Percentiles rank a stretch among this genome's conserved stretches.
phyloP scores from a whole-genome alignment of 495 filamentous ascomycete genomes.

The Penicillium turbatum region DNA sequence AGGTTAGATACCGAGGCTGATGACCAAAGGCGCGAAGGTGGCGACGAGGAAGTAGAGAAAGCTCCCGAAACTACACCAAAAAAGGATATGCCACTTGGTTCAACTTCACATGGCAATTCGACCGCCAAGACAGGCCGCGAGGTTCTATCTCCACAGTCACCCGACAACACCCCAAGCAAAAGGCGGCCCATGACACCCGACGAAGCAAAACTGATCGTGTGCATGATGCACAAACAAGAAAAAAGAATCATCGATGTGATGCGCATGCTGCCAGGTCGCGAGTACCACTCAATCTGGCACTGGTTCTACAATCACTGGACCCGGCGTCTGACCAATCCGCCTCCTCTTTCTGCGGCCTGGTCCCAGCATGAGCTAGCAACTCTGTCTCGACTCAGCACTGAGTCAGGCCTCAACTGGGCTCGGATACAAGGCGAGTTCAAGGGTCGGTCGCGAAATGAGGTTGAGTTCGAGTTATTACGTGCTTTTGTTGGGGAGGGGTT shows the following conservation, averaged over 20 bases:
- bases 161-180: conserved; percentile 18
- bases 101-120: not conserved
- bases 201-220: conserved; percentile 32
- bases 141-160: not conserved
- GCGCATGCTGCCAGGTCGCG: conserved; percentile 26
- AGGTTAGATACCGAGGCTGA: not conserved
- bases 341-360: conserved; percentile 32
- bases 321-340: conserved; percentile 29
- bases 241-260: conserved; percentile 34
- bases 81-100: not conserved
- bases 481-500: conserved; percentile 25
- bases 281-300: conserved; percentile 15
- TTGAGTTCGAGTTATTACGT: conserved; percentile 39
- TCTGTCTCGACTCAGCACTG: conserved; percentile 26
- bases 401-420: conserved; percentile 33
- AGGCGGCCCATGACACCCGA: conserved; percentile 27
- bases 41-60: not conserved
- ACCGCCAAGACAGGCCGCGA: conserved; percentile 1
- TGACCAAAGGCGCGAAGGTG: not conserved
- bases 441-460: conserved; percentile 29
- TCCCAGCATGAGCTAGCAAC: conserved; percentile 28
- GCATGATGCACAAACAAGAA: conserved; percentile 28
- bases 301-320: conserved; percentile 37
- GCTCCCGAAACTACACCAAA: not conserved
- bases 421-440: conserved; percentile 28